Base-by-base conservation (phyloP, 2,329 filamentous ascomycete genomes). In the Aspergillus amoenus region DNA sequence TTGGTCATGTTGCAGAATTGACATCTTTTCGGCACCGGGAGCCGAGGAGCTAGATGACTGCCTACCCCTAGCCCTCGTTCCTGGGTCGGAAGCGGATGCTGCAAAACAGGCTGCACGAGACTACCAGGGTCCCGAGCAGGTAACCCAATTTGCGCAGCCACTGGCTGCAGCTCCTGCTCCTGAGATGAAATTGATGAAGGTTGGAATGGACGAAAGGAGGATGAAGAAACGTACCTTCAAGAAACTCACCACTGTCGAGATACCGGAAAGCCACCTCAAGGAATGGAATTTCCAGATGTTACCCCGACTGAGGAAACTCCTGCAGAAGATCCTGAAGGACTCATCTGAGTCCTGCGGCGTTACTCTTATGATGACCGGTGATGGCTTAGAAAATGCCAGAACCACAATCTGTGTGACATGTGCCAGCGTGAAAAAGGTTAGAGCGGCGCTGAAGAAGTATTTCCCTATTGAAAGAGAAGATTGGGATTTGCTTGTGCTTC, bases 341-440 rank as follows among this genome's bases (percentile, higher is more conserved):
- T 84, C 83, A 0, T 74, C 79, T 2, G 85, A 88, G 67, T 85
- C 84, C 2, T 82, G 84, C 62, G 84, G 82, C 55, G 85, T 85
- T 39, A 81, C 81, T 53, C 78, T 88, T 11, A 81, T 85, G 59
- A 82, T 84, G 65, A 81, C 85, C 50, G 85, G 85, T 18, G 82
- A 84, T 53, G 79, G 81, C 1, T 72, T 77, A 32, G 80, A 84
- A 48, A 82, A 78, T 22, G 83, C 84, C 7, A 79, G 78, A 56
- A 84, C 85, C 1, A 88, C 85, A 0, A 84, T 87, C 34, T 83
- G 85, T 60, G 80, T 88, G 40, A 85, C 84, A 18, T 88, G 85
- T 68, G 78, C 76, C n/a, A 86, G 82, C 58, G 73, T 77, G 27
- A 78, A 79, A 41, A 84, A 83, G 65, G 82, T 87, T 51, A 82